Base-by-base conservation (phyloP, 106 monocot species). In the Dendrobium officinale region DNA sequence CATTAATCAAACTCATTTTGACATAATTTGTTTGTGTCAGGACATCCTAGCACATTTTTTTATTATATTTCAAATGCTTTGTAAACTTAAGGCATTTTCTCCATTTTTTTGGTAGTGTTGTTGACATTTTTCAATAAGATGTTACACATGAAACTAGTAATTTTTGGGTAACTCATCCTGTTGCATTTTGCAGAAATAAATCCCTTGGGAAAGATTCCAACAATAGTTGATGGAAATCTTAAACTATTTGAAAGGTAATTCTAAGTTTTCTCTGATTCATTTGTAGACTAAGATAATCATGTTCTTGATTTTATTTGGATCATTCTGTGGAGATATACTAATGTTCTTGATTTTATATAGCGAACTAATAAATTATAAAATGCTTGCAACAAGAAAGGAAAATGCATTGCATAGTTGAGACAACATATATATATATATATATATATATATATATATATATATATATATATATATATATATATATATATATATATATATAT, bases 211-310 rank as follows among this genome's bases (percentile, higher is more conserved):
- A 83, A 87, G 84, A 93, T 99, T 77, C 99, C 99, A 17, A 90
- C 93, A 79, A 93, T 99, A 74, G 87, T 82, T 82, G 89, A 99
- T 90, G 99, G 93, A 86, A 77, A 84, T 73, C 88, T 91, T 80
- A 99, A 80, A 49, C 81, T 99, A 61, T 95, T 87, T 66, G 99
- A 99, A 80, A 95, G 99, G 99, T 99, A 87, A 43, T 44, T 74
- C 74, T 1, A 44, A 3, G 26, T 44, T 43, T 74, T 74, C 43
- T 44, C 44, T 44, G 20, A 74, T 44, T 37, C 4, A 11, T 51
- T 51, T 44, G 22, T 19, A 42, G 42, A 17, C n/a, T 0, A 74
- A 74, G 43, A 74, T 44, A 74, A 70, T 70, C 29, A 15, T 70
- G 70, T 70, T 22, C 37, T 70, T 74, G 74, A 44, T 40, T 72